Conservation (phyloP, 163 green algal species). For the Prototheca cutis region DNA sequence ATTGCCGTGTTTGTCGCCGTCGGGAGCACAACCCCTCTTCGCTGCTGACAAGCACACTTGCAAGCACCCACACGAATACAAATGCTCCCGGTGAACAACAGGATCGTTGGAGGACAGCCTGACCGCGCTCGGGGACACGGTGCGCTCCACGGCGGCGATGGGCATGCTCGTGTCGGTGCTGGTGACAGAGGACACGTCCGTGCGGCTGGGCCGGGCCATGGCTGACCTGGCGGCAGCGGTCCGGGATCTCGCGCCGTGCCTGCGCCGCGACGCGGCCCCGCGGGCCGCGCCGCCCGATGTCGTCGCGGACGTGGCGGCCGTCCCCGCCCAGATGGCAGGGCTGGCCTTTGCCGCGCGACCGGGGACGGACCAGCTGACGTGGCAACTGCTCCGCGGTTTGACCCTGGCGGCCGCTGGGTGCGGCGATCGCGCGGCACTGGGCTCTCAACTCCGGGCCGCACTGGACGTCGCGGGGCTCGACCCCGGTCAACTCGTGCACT, state of each 20-base stretch:
- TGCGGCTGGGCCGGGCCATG: slow-evolving; percentile 10
- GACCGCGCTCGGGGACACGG: slow-evolving; percentile 9
- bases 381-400: slow-evolving; percentile 4
- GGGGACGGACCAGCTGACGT: slow-evolving; percentile 10
- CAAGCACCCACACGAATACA: too few species aligned
- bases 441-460: neutral
- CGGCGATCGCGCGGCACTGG: neutral
- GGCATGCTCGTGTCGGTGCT: slow-evolving; percentile 17
- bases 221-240: neutral
- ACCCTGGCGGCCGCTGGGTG: neutral
- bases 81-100: too few species aligned
- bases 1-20: neutral
- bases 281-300: slow-evolving; percentile 4
- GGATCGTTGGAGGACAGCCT: too few species aligned
- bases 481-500: neutral
- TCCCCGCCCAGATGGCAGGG: slow-evolving; percentile 14
- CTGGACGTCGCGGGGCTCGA: neutral
- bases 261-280: neutral
- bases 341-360: slow-evolving; percentile 3
- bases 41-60: too few species aligned
- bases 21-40: neutral
- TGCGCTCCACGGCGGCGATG: slow-evolving; percentile 9
- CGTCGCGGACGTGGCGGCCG: neutral
- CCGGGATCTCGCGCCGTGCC: too few species aligned
- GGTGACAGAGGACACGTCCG: slow-evolving; percentile 10